These are phyloP conservation scores for Penicillium sp. DNA, from an alignment of 2,329 filamentous ascomycete species.

Conservation along the genomic window DNA sequence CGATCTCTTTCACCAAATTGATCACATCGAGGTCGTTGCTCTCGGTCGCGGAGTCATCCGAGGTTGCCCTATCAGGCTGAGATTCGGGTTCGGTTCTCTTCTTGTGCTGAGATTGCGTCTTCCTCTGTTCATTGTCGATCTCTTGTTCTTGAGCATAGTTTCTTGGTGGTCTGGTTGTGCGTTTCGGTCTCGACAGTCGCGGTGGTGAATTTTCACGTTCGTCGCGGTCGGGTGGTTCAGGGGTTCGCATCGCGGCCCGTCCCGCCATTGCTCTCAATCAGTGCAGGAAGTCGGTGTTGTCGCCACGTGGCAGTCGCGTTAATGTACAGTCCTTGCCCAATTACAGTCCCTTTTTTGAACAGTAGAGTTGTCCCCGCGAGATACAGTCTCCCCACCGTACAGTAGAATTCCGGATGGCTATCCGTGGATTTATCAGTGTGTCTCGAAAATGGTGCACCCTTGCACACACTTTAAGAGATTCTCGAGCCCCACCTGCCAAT, in stretches of 20 bases:
- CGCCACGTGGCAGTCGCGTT: no score
- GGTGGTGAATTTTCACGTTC: no score
- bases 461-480: no score
- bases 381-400: no score
- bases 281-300: no score
- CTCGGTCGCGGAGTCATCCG: not conserved
- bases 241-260: slow-evolving; percentile 25
- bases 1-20: slow-evolving; percentile 17
- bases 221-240: not conserved
- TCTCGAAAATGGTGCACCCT: no score
- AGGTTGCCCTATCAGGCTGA: slow-evolving; percentile 12
- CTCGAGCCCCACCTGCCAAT: no score
- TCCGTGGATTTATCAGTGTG: no score
- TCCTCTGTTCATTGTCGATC: slow-evolving; percentile 16
- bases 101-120: slow-evolving; percentile 15
- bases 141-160: slow-evolving; percentile 23
- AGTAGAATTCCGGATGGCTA: no score
- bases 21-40: slow-evolving; percentile 10
- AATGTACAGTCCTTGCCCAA: no score
- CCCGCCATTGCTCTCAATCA: slow-evolving; percentile 13
- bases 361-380: no score
- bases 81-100: slow-evolving; percentile 15
- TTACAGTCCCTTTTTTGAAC: no score
- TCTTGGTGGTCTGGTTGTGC: slow-evolving; percentile 17
- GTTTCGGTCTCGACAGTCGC: slow-evolving; percentile 16